These are phyloP conservation scores for Graphiopsis chlorocephala DNA, from an alignment of 2,329 filamentous ascomycete species.

Conservation along the genomic window DNA sequence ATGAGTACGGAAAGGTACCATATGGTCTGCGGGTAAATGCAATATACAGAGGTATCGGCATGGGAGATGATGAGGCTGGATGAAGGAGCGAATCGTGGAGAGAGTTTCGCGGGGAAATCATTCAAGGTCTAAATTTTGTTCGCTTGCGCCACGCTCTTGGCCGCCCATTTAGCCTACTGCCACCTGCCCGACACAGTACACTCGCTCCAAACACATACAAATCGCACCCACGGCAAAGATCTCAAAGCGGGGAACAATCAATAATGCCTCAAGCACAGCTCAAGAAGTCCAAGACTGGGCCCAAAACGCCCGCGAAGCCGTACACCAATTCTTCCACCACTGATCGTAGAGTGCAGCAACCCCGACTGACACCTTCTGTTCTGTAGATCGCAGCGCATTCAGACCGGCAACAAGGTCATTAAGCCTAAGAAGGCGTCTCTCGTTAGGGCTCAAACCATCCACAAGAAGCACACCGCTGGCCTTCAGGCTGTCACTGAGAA, in stretches of 20 bases:
- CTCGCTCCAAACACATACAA: background rate
- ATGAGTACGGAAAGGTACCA: background rate
- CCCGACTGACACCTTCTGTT: constrained; percentile 1
- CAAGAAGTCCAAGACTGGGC: constrained; percentile 31
- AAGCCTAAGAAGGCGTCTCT: constrained; percentile 64
- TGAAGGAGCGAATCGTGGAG: constrained; percentile 10
- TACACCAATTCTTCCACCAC: constrained; percentile 14
- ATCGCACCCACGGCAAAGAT: background rate
- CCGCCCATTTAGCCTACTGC: constrained; percentile 15
- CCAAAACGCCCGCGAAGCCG: constrained; percentile 21
- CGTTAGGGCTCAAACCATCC: constrained; percentile 60
- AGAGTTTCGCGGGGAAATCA: background rate
- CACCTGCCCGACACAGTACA: background rate
- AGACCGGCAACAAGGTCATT: constrained; percentile 57
- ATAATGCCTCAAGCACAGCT: constrained; percentile 31
- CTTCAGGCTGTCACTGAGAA: constrained; percentile 66
- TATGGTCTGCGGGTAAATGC: background rate
- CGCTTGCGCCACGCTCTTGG: constrained; percentile 13
- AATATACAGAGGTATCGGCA: background rate
- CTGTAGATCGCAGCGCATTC: constrained; percentile 31
- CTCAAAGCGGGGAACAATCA: constrained; percentile 11
- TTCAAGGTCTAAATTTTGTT: constrained; percentile 3
- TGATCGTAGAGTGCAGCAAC: background rate
- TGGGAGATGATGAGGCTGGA: background rate
- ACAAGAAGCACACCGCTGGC: constrained; percentile 64